Base-by-base conservation (phyloP, 2,329 filamentous ascomycete genomes). In the Penicillium psychrosexuale region DNA sequence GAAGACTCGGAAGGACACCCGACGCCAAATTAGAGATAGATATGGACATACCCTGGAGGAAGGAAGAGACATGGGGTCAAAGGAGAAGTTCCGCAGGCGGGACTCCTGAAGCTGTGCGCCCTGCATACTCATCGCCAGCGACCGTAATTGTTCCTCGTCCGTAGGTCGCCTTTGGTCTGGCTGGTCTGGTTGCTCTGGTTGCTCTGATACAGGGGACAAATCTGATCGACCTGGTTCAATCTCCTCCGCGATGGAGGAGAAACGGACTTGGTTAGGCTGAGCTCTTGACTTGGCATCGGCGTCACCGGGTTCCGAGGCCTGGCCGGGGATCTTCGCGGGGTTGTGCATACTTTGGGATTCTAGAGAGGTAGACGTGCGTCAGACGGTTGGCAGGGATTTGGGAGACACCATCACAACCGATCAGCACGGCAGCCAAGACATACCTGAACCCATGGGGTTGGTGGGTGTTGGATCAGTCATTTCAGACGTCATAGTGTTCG, bases 31-130 rank as follows among this genome's bases (percentile, higher is more conserved):
- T 17, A 53, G 19, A 52, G 53, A 24, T 54, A 27, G 47, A 37
- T 39, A 28, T 33, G 9, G 9, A 73, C 74, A 49, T 74, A 78
- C 74, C 60, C 74, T 73, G 40, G 69, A 75, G 15, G 72, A 67
- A 56, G 94, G 93, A 49, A 97, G 80, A 34, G 94, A 97, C 60
- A 96, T 86, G 33, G 93, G 88, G 71, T 97, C 92, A 68, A 92
- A 97, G 40, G 88, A 86, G 75, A 91, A 96, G 69, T 91, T 90
- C 69, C 88, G 89, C 79, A 96, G 84, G 60, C 92, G 85, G 54
- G 85, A 83, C 65, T 92, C 88, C 76, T 97, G 92, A 58, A 96
- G 81, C 64, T 87, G 85, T 44, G 86, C 82, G 59, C 85, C 84
- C 61, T 91, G 88, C 27, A 96, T 78, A 24, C 84, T 86, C 63